Evolutionary conservation across 1,139 yeast genomes (phyloP), one percentile per base, ranked within the genome.

Genomic region (Waltiozyma sp.): DNA sequence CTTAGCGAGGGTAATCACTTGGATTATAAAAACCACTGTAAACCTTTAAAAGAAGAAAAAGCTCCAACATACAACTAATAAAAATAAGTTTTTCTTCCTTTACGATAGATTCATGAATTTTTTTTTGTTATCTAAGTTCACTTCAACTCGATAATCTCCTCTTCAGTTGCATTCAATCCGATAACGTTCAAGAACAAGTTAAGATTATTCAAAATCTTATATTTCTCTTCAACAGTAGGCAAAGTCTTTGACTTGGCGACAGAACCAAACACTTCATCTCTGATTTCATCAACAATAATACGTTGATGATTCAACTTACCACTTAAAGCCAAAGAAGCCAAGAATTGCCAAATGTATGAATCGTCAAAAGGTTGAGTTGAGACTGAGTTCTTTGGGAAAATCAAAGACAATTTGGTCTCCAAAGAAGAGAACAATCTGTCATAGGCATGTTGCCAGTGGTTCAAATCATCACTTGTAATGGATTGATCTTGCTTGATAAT

Each of bases 291-390:
- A 41, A 91, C 95, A 55, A 91, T 83, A 49, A 87, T 79, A 66
- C 96, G 78, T 70, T 91, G 97, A 63, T 89, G 96, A 55, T 83
- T 87, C 55, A 89, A 72, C 60, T 85, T 83, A 53, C 97, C 96
- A 49, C 96, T 93, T 49, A 91, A 70, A 0, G 97, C 93, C 48
- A 91, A 72, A 14, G 96, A 84, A 34, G 98, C 98, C 64, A 91
- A 73, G 59, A 91, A 89, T 66, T 91, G 97, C 98, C 98, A 91
- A 40, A 88, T 89, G 57, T 89, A 88, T 0, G 94, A 77, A 50
- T 82, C 89, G 58, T 86, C 95, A 47, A 75, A 71, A 42, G 64
- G 67, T 24, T 26, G 10, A 66, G 38, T n/a, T 41, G 47, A 65
- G 34, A 26, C 28, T 4, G 34, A 21, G n/a, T 64, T 67, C 41